Evolutionary conservation across 1,284 basidiomycete genomes (phyloP), one percentile per base, ranked within the genome.

Genomic region (Tilletia walkeri): DNA sequence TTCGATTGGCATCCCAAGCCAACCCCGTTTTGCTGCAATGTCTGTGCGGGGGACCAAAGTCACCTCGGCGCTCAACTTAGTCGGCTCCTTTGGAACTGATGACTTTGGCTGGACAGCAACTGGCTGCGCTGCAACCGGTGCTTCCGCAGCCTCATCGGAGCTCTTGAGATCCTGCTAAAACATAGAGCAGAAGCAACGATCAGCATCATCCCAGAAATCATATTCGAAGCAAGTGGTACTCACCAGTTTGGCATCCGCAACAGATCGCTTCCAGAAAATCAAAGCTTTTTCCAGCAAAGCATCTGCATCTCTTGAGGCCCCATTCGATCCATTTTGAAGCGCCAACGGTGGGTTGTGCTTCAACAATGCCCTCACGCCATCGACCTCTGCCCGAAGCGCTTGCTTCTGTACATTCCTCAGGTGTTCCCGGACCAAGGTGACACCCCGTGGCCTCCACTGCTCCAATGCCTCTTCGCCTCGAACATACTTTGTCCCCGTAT

Each of bases 401-500:
- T 67, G 66, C 50, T 54, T 53, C 30, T 48, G 20, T 9, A 24
- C n/a, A 18, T 3, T 54, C 34, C 24, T 16, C 12, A 49, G 59
- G 81, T 93, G 92, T 80, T 97, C 95, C 72, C 93, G 89, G 24
- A 99, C 90, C 9, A 94, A 88, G 1, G 90, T 90, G 10, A 97
- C 88, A 5, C 94, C 92, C 38, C 95, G 88, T 50, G 95, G 90
- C 76, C 90, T 91, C 95, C 95, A 98, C 7, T 86, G 82, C 1
- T 78, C 77, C 36, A 98, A 86, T 2, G 88, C 85, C 79, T 97
- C 94, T 82, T 98, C 94, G 2, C 95, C 94, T 34, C 90, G 88
- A 0, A 99, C 93, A 82, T 95, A 95, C 84, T 93, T 95, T 82
- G 92, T 91, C 18, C 91, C 90, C 0, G 95, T 98, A 85, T 98